Evolutionary conservation across 257 asterid species (phyloP).

Genomic region (Solanum peruvianum): DNA sequence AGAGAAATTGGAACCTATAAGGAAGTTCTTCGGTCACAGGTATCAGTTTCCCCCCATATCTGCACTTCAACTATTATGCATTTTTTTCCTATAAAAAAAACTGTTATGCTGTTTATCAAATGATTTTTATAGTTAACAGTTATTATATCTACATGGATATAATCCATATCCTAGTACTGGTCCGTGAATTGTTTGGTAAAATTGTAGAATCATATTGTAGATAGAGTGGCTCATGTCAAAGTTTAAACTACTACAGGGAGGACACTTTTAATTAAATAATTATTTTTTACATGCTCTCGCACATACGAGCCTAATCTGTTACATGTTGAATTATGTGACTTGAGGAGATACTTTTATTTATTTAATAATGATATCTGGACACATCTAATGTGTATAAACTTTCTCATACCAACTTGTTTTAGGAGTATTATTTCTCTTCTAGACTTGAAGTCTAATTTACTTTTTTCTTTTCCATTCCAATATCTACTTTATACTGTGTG

Average conservation of each 20-base stretch:
- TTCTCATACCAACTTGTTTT: neutral
- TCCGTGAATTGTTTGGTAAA: neutral
- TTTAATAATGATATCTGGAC: neutral
- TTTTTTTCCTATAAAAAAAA: neutral
- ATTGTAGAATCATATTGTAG: neutral
- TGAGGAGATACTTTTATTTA: neutral
- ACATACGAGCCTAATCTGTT: neutral
- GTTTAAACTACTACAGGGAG: neutral
- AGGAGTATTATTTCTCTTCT: neutral
- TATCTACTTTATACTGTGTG: neutral
- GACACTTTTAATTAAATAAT: neutral
- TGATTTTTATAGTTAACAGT: neutral
- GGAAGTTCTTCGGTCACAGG: conserved; percentile 93
- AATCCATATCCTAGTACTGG: neutral
- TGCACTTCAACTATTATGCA: neutral
- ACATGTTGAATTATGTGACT: neutral
- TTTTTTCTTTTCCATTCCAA: neutral
- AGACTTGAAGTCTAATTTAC: neutral
- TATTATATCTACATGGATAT: neutral
- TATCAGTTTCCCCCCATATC: conserved; percentile 9
- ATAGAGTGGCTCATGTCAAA: neutral
- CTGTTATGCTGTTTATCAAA: neutral
- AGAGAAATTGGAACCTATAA: conserved; percentile 91
- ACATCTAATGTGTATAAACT: neutral
- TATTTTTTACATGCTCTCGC: neutral